Evolutionary conservation across 306 rosid species (phyloP).

Genomic region (Gillenia trifoliata): DNA sequence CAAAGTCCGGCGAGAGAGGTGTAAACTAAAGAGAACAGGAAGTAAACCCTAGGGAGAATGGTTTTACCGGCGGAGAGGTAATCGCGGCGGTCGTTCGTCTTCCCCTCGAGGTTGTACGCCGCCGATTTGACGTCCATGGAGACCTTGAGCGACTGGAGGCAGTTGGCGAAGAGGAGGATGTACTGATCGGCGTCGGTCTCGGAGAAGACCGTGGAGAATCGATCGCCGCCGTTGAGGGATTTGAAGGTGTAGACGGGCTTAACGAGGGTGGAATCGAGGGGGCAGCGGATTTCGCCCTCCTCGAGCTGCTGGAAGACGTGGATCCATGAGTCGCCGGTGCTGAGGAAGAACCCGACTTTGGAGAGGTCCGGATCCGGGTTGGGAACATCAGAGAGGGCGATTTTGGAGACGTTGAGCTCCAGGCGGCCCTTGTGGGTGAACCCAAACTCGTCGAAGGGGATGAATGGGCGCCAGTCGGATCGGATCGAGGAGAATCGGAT

Average conservation of each 20-base stretch:
- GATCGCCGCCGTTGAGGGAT: slow-evolving; percentile 22
- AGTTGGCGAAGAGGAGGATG: slow-evolving; percentile 82
- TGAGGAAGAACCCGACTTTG: slow-evolving; percentile 75
- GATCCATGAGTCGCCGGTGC: slow-evolving; percentile 75
- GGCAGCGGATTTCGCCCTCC: slow-evolving; percentile 57
- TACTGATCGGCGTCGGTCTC: slow-evolving; percentile 80
- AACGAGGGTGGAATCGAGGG: slow-evolving; percentile 57
- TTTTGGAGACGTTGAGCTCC: slow-evolving; percentile 56
- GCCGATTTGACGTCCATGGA: slow-evolving; percentile 73
- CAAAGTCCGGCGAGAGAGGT: slow-evolving; percentile 50
- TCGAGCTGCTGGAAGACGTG: slow-evolving; percentile 71
- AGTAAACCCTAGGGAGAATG: slow-evolving; percentile 70
- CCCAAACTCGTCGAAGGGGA: slow-evolving; percentile 81
- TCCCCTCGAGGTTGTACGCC: slow-evolving; percentile 88
- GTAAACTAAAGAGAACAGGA: slow-evolving; percentile 54
- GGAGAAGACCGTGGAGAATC: slow-evolving; percentile 16
- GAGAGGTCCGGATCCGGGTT: slow-evolving; percentile 48
- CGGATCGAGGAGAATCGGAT: slow-evolving; percentile 54
- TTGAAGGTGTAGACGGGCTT: slow-evolving; percentile 54
- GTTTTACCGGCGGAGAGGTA: slow-evolving; percentile 84
- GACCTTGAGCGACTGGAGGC: slow-evolving; percentile 39
- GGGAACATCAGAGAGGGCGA: slow-evolving; percentile 34
- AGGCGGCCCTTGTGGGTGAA: slow-evolving; percentile 81
- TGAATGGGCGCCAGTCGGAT: slow-evolving; percentile 46
- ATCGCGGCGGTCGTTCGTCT: slow-evolving; percentile 38